phyloP scores from a whole-genome alignment of 1,139 yeast species.

The Candida albicans region DNA sequence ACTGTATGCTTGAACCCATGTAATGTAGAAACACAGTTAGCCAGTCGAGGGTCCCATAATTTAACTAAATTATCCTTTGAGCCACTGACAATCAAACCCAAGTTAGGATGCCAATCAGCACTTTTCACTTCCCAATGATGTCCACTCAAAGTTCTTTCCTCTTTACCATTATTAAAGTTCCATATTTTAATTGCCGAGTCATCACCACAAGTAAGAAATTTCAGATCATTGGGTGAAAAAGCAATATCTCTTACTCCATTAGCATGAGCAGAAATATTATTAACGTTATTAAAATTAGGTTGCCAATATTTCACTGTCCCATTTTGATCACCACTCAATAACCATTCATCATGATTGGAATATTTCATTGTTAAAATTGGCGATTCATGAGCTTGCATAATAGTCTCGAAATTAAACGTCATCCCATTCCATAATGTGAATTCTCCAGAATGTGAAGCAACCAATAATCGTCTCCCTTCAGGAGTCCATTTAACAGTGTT shows the following conservation, averaged over 20 bases:
- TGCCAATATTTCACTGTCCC: slow-evolving; percentile 96
- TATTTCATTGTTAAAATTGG: slow-evolving; percentile 80
- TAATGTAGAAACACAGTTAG: slow-evolving; percentile 71
- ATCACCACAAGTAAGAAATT: slow-evolving; percentile 89
- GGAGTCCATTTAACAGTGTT: slow-evolving; percentile 96
- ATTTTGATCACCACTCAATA: slow-evolving; percentile 88
- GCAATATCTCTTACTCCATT: slow-evolving; percentile 85
- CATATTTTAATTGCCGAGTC: slow-evolving; percentile 88
- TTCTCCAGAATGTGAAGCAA: slow-evolving; percentile 92
- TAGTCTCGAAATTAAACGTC: slow-evolving; percentile 93
- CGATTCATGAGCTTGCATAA: slow-evolving; percentile 97
- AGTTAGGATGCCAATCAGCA: slow-evolving; percentile 92
- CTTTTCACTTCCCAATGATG: slow-evolving; percentile 99
- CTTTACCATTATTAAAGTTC: slow-evolving; percentile 89
- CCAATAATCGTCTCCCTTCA: slow-evolving; percentile 86
- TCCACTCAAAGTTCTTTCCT: slow-evolving; percentile 78
- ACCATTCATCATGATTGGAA: slow-evolving; percentile 93
- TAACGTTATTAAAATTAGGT: slow-evolving; percentile 94
- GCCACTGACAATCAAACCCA: slow-evolving; percentile 83
- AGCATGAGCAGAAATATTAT: slow-evolving; percentile 75
- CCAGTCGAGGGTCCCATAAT: slow-evolving; percentile 92
- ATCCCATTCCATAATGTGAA: slow-evolving; percentile 96
- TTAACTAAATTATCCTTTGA: slow-evolving; percentile 92
- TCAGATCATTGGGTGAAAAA: slow-evolving; percentile 86
- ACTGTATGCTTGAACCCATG: slow-evolving; percentile 95